Percentiles rank a stretch among this genome's conserved stretches.
phyloP scores from a whole-genome alignment of 176 grass and related monocot species.

The Triticum dicoccoides region DNA sequence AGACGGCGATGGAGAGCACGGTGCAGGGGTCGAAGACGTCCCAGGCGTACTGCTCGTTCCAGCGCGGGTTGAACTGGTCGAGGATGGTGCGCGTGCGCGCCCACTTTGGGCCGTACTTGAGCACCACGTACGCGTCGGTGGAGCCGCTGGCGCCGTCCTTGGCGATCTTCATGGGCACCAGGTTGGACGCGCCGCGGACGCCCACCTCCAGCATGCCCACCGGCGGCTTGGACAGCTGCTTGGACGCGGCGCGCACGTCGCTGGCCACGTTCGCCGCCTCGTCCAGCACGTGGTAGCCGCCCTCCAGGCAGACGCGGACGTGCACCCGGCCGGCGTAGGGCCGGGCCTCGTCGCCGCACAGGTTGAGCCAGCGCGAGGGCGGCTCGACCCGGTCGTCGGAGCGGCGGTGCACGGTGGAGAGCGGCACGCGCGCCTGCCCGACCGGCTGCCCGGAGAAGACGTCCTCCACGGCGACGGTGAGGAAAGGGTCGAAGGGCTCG shows the following conservation, averaged over 20 bases:
- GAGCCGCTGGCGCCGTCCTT: constrained; percentile 77
- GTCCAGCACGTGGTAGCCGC: constrained; percentile 97
- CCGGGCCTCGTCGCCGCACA: constrained; percentile 65
- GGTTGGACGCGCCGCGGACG: constrained; percentile 75
- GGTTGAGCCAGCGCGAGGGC: constrained; percentile 90
- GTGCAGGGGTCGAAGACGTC: constrained; percentile 99
- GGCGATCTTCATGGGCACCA: constrained; percentile 91
- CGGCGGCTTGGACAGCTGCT: constrained; percentile 94
- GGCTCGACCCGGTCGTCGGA: constrained; percentile 77
- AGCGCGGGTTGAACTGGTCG: constrained; percentile 95
- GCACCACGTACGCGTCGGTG: constrained; percentile 89
- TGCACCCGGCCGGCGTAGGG: constrained; percentile 91
- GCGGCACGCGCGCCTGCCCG: constrained; percentile 65
- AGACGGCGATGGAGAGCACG: constrained; percentile 91
- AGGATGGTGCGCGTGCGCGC: constrained; percentile 89
- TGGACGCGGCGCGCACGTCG: constrained; percentile 93
- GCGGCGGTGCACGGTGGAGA: constrained; percentile 72
- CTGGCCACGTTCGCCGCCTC: constrained; percentile 91
- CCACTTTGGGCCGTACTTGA: constrained; percentile 98
- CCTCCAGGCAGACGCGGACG: constrained; percentile 90
- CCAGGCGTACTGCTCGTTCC: constrained; percentile 99
- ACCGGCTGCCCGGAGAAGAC: constrained; percentile 51
- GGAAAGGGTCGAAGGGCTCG: constrained; percentile 84
- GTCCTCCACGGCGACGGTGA: constrained; percentile 79
- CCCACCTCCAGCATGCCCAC: constrained; percentile 90